Evolutionary conservation across 192 early-diverging fungal species (phyloP).

Genomic region (Podila minutissima): DNA sequence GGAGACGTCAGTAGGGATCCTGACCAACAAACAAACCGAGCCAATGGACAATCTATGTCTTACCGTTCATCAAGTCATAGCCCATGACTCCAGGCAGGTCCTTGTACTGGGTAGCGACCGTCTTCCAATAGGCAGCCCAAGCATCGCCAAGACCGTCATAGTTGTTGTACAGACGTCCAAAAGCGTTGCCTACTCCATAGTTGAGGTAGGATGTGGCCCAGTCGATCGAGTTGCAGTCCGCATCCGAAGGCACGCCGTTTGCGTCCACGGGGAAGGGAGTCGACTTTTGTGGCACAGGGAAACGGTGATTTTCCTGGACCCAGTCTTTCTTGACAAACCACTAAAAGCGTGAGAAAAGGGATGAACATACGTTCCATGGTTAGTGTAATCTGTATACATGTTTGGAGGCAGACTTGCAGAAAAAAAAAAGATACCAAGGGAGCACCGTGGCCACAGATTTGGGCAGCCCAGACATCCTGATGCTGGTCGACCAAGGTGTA

Average conservation of each 20-base stretch:
- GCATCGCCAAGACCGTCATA: slow-evolving; percentile 62
- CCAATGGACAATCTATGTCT: not conserved
- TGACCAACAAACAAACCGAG: not conserved
- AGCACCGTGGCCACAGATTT: slow-evolving; percentile 64
- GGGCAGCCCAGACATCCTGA: slow-evolving; percentile 64
- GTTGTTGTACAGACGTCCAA: slow-evolving; percentile 66
- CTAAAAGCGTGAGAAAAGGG: not conserved
- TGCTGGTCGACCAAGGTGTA: slow-evolving; percentile 74
- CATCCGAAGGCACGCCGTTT: slow-evolving; percentile 48
- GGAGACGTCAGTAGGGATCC: not conserved
- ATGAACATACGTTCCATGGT: not conserved
- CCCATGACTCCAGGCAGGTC: slow-evolving; percentile 63
- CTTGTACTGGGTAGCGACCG: slow-evolving; percentile 58
- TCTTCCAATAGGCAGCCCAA: slow-evolving; percentile 67
- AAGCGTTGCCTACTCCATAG: slow-evolving; percentile 57
- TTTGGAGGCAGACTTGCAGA: not conserved
- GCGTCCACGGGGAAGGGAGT: slow-evolving; percentile 49
- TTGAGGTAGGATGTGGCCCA: slow-evolving; percentile 54
- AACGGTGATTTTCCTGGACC: slow-evolving; percentile 36
- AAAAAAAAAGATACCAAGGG: slow-evolving; percentile 42
- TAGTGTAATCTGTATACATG: not conserved
- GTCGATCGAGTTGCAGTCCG: slow-evolving; percentile 52
- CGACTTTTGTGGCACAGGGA: slow-evolving; percentile 52
- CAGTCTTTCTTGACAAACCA: slow-evolving; percentile 48
- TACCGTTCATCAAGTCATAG: slow-evolving; percentile 70